Percentiles rank a stretch among this genome's conserved stretches.
phyloP scores from a whole-genome alignment of 805 yeast genomes.

The Saccharomycopsis capsularis region DNA sequence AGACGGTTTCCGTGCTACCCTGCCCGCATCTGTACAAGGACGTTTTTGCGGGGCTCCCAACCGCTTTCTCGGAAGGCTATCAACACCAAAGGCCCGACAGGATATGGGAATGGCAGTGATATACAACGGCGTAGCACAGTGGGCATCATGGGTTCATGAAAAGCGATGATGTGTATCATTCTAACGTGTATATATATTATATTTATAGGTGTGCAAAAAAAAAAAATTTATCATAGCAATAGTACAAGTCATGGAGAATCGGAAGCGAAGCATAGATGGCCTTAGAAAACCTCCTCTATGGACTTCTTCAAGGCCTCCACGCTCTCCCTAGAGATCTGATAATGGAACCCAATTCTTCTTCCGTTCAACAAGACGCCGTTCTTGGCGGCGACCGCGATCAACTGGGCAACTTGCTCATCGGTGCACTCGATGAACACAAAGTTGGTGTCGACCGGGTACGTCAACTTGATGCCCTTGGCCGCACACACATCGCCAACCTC shows the following conservation, averaged over 20 bases:
- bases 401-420: slow-evolving; percentile 33
- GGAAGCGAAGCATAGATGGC: too few relatives aligned
- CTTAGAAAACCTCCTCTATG: slow-evolving; percentile 46
- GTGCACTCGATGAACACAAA: slow-evolving; percentile 64
- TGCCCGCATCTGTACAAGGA: too few relatives aligned
- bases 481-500: slow-evolving; percentile 47
- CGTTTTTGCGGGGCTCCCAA: too few relatives aligned
- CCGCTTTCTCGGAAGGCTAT: too few relatives aligned
- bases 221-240: too few relatives aligned
- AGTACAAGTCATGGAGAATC: too few relatives aligned
- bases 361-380: slow-evolving; percentile 61
- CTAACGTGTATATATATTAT: neutral
- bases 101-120: too few relatives aligned
- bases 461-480: slow-evolving; percentile 47
- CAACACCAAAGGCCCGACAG: too few relatives aligned
- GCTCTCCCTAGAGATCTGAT: slow-evolving; percentile 50
- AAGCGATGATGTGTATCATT: too few relatives aligned
- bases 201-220: neutral
- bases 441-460: slow-evolving; percentile 76
- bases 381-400: slow-evolving; percentile 50
- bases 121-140: too few relatives aligned
- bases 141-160: too few relatives aligned
- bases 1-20: too few relatives aligned
- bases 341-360: slow-evolving; percentile 75
- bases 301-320: slow-evolving; percentile 52